A percentile compares a stretch with the other conserved stretches of the same genome.
phyloP scores from a whole-genome alignment of 108 stramenopile species.

The Mediolabrus comicus region DNA sequence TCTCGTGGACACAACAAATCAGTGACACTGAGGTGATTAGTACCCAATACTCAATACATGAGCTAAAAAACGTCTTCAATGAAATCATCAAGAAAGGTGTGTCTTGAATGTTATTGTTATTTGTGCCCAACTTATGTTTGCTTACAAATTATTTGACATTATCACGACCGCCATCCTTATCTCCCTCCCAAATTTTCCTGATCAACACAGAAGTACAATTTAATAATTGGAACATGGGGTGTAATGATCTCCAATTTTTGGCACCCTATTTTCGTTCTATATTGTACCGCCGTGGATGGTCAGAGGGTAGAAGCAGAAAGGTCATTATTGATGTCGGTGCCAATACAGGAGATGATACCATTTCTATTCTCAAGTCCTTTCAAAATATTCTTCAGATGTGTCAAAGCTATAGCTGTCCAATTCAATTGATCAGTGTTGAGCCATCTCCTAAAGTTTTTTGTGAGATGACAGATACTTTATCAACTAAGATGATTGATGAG shows the following conservation, averaged over 20 bases:
- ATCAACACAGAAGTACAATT: slow-evolving; percentile 6
- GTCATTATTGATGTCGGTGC: slow-evolving; percentile 14
- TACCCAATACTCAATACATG: too few species aligned
- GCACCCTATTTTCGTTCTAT: slow-evolving; percentile 10
- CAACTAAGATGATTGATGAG: background rate
- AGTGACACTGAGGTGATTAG: too few species aligned
- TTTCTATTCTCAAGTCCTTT: background rate
- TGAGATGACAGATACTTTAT: slow-evolving; percentile 2
- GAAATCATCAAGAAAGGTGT: too few species aligned
- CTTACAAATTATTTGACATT: too few species aligned
- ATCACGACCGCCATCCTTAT: too few species aligned
- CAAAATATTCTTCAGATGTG: slow-evolving; percentile 13
- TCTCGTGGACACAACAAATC: too few species aligned
- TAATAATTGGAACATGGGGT: slow-evolving; percentile 18
- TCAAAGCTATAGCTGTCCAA: background rate
- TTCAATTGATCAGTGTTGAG: slow-evolving; percentile 7
- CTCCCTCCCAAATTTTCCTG: too few species aligned
- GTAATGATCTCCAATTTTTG: slow-evolving; percentile 1
- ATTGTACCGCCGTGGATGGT: background rate
- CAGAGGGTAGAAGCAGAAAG: background rate
- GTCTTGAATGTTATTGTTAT: too few species aligned
- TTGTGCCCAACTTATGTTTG: too few species aligned
- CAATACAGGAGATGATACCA: slow-evolving; percentile 10
- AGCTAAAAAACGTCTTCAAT: too few species aligned
- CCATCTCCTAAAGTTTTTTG: slow-evolving; percentile 22